Evolutionary conservation across 2,329 filamentous ascomycete species (phyloP).

Genomic region (Sporothrix pseudoabietina): DNA sequence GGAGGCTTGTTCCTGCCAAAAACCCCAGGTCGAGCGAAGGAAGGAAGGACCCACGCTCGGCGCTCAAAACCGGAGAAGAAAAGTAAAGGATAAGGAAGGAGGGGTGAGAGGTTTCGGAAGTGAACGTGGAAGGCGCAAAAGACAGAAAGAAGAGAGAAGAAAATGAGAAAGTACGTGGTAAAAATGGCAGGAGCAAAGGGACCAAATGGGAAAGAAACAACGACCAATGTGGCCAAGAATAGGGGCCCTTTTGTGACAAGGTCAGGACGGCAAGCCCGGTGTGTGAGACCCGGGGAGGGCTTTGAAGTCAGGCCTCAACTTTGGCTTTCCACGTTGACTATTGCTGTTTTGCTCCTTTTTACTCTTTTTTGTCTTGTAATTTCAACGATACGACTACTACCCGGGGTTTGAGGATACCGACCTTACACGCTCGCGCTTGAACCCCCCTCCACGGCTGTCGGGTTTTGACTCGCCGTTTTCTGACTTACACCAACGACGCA

Average conservation of each 20-base stretch:
- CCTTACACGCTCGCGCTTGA: not conserved
- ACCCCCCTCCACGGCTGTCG: not conserved
- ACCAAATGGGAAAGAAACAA: conserved; percentile 4
- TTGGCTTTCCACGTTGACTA: not conserved
- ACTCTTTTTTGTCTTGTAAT: not conserved
- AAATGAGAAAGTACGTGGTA: not conserved
- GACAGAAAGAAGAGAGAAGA: not conserved
- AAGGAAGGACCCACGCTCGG: conserved; percentile 1
- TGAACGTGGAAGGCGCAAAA: not conserved
- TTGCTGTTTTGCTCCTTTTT: not conserved
- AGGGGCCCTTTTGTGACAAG: conserved; percentile 1
- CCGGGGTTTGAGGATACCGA: conserved; percentile 9
- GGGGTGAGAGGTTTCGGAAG: not conserved
- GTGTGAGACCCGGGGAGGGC: not conserved
- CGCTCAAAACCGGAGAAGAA: not conserved
- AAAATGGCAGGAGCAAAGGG: not conserved
- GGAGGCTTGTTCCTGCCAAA: not conserved
- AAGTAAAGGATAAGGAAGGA: not conserved
- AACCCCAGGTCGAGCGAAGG: not conserved
- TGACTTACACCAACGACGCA: conserved; percentile 15
- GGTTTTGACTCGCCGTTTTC: not conserved
- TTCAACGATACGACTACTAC: not conserved
- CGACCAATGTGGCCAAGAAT: not conserved
- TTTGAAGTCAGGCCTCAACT: not conserved
- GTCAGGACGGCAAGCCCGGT: not conserved